Evolutionary conservation across 202 grass and related monocot species (phyloP).

Genomic region (Setaria italica): DNA sequence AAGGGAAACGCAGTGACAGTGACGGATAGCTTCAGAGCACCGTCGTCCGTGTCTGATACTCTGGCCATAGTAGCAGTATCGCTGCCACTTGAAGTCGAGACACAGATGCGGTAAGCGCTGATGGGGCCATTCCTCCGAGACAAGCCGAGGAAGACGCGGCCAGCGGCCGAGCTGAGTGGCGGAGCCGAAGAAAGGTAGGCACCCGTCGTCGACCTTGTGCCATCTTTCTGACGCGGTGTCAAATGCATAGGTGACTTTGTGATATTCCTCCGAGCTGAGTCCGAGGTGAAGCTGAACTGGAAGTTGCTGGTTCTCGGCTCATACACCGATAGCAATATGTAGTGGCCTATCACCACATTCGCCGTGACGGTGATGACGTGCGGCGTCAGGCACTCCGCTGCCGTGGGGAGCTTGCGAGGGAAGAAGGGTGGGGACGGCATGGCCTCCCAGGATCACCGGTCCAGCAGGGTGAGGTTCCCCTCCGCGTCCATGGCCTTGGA

Average conservation of each 20-base stretch:
- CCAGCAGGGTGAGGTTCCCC: not conserved
- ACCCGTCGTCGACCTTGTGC: not conserved
- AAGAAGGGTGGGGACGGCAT: not conserved
- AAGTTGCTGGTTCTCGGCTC: too few relatives aligned
- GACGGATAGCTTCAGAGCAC: constrained; percentile 21
- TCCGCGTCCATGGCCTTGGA: not conserved
- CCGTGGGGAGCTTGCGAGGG: not conserved
- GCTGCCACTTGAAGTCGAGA: not conserved
- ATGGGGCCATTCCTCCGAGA: not conserved
- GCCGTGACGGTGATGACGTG: not conserved
- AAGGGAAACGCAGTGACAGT: not conserved
- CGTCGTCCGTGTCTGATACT: not conserved
- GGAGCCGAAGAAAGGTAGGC: not conserved
- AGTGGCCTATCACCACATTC: not conserved
- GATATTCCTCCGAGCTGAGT: too few relatives aligned
- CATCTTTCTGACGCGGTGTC: constrained; percentile 3
- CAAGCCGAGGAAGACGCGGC: not conserved
- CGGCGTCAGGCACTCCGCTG: not conserved
- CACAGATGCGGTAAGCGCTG: constrained; percentile 15
- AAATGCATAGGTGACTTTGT: not conserved
- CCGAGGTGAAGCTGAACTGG: too few relatives aligned
- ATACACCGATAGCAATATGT: not conserved
- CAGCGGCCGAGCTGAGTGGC: not conserved
- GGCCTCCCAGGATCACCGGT: not conserved
- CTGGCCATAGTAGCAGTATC: too few relatives aligned